Evolutionary conservation across 2,329 filamentous ascomycete species (phyloP), one percentile per base, ranked within the genome.

Genomic region (Aspergillus udagawae): DNA sequence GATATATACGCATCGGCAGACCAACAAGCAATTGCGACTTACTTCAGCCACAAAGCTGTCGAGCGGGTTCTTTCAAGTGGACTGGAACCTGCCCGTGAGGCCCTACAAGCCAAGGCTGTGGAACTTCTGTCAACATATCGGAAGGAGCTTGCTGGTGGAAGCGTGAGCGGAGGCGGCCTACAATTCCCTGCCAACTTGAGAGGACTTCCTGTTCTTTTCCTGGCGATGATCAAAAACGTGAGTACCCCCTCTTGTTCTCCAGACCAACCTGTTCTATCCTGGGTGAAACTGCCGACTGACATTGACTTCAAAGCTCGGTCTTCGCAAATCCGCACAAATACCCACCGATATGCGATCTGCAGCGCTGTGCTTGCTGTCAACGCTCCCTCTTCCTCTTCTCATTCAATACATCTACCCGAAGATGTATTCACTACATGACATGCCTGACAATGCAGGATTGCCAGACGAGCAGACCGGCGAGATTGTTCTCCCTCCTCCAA

Each of bases 11-110:
- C 94, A 8, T 96, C 91, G 4, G 94, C 94, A 0, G 94, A 99
- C 70, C 93, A 97, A 75, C 88, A 89, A 67, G 94, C 94, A 14
- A 91, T 99, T 65, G 89, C 92, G 3, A 90, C 90, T 12, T 97
- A 93, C 80, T 97, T 93, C 80, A 93, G 89, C 66, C 94, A 99
- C 83, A 97, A 97, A 80, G 94, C 94, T 17, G 94, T 97, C 3
- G 94, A 99, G 79, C 84, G 91, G 66, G 87, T 90, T 10, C 80
- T 99, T 42, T 88, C 90, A 66, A 91, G 86, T 67, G 92, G 93
- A 42, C 80, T 99, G 52, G 94, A 99, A 66, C 88, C 91, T 50
- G 94, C 94, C 52, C 84, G 94, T 45, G 94, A 99, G 74, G 89
- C 91, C 49, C 81, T 97, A 47, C 92, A 97, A 73, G 86, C 87